phyloP scores from a whole-genome alignment of 2,329 filamentous ascomycete species.

The Claviceps fusiformis region DNA sequence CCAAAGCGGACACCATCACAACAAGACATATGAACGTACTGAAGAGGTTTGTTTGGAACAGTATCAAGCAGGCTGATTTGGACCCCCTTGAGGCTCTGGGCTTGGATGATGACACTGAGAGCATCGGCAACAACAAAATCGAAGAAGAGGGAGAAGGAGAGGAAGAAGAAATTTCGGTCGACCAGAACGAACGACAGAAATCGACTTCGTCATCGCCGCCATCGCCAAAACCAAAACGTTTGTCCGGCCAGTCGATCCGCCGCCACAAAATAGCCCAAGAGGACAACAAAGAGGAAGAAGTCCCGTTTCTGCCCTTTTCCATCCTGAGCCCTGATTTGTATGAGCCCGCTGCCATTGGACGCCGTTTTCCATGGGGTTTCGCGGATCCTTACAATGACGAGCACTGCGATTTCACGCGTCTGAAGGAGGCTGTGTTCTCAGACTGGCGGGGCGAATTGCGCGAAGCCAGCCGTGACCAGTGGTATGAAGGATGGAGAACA shows the following conservation, averaged over 20 bases:
- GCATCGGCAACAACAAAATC: slow-evolving; percentile 39
- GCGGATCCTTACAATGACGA: slow-evolving; percentile 82
- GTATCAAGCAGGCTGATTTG: slow-evolving; percentile 70
- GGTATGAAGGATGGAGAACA: slow-evolving; percentile 93
- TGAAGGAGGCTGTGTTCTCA: slow-evolving; percentile 84
- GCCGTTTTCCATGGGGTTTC: slow-evolving; percentile 92
- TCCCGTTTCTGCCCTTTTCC: slow-evolving; percentile 72
- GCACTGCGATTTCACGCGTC: slow-evolving; percentile 84
- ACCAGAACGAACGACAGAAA: slow-evolving; percentile 8
- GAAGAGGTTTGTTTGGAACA: slow-evolving; percentile 82
- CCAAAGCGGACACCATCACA: slow-evolving; percentile 96
- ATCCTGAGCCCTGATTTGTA: slow-evolving; percentile 91
- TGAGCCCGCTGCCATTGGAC: slow-evolving; percentile 64
- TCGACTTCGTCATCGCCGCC: slow-evolving; percentile 18
- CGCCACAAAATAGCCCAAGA: slow-evolving; percentile 30
- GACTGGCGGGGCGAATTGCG: slow-evolving; percentile 89
- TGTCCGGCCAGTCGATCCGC: slow-evolving; percentile 32
- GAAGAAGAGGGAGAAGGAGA: slow-evolving; percentile 45
- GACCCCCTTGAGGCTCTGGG: slow-evolving; percentile 81
- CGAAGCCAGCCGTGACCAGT: slow-evolving; percentile 78
- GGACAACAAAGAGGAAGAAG: slow-evolving; percentile 35
- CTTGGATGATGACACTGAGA: slow-evolving; percentile 60
- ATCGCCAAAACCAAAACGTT: slow-evolving; percentile 29
- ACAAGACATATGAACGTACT: slow-evolving; percentile 83
- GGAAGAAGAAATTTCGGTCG: slow-evolving; percentile 32